Evolutionary conservation across 192 early-diverging fungal genomes (phyloP), one percentile per base, ranked within the genome.

Genomic region (Diversispora eburnea): DNA sequence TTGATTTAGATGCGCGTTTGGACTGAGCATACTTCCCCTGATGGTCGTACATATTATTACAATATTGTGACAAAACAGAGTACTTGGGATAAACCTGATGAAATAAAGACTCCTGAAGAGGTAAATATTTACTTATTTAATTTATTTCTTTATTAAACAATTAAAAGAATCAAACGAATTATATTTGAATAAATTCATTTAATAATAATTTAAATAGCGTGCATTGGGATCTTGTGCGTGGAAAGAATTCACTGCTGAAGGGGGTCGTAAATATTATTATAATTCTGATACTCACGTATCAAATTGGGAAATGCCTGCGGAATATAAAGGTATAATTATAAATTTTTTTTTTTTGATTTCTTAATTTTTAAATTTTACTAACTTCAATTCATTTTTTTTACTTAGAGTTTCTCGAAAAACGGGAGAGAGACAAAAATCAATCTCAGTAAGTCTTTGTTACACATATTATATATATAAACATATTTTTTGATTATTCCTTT

Each of bases 51-150:
- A 9, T 97, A 98, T 81, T 97, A 91, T 78, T 94, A 84, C 80
- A 94, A 98, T 76, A 81, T 82, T 19, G 74, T 78, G 3, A 95
- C 95, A 17, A 87, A 88, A 69, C 82, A 84, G 63, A 95, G 90
- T 42, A 89, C 86, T 2, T 99, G 97, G 97, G 93, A 99, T 62
- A 97, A 96, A 78, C 97, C 97, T 17, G 90, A 95, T 68, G 94
- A 91, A 74, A 81, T 96, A 5, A 92, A 93, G 77, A 91, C 94
- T 2, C 85, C 88, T 19, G 90, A 87, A 73, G 91, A 91, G 77
- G 81, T 77, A 78, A 78, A 33, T 20, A 43, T 65, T 52, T 13
- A 4, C 3, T 25, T 55, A 72, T 25, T 3, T 7, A 57, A 19
- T 22, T 22, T 67, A 19, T 48, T 8, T 20, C 12, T 13, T 13